These are phyloP conservation scores for Kalmusia sp. DNA, from an alignment of 2,329 filamentous ascomycete genomes.

Conservation along the genomic window DNA sequence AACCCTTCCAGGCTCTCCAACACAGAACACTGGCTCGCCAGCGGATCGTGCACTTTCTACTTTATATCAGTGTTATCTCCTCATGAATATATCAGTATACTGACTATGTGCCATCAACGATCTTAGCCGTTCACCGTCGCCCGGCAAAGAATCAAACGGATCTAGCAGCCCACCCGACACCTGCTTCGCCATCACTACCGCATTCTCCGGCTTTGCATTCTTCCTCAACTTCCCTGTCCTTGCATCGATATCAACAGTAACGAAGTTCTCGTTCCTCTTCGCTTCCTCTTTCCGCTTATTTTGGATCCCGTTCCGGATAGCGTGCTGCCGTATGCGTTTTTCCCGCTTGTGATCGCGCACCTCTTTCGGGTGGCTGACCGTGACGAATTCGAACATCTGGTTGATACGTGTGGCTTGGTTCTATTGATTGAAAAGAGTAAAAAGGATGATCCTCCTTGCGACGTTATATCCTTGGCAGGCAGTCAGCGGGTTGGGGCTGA, in stretches of 20 bases:
- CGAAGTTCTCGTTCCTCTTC: constrained; percentile 15
- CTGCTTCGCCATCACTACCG: constrained; percentile 2
- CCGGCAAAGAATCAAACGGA: constrained; percentile 22
- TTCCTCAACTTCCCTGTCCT: constrained; percentile 4
- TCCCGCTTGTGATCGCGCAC: constrained; percentile 15
- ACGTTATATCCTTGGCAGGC: neutral
- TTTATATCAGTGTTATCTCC: neutral
- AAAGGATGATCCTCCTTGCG: neutral
- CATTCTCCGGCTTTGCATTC: neutral
- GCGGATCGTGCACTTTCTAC: constrained; percentile 17
- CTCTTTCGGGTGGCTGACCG: constrained; percentile 16
- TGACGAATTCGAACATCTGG: constrained; percentile 24
- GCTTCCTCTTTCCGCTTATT: constrained; percentile 13
- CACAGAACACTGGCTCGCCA: constrained; percentile 20
- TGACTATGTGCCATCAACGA: constrained; percentile 20
- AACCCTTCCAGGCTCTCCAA: constrained; percentile 16
- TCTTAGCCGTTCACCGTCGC: constrained; percentile 18
- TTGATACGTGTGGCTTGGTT: neutral
- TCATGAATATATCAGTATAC: neutral
- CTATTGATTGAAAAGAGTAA: neutral
- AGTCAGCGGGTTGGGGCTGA: neutral
- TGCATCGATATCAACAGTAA: constrained; percentile 9
- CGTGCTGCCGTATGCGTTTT: constrained; percentile 16
- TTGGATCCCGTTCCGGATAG: constrained; percentile 19
- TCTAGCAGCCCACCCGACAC: constrained; percentile 15